Percentiles rank a stretch among this genome's conserved stretches.
Conservation (phyloP, 192 early-diverging fungal genomes). For the Rhizophagus prolifer region DNA sequence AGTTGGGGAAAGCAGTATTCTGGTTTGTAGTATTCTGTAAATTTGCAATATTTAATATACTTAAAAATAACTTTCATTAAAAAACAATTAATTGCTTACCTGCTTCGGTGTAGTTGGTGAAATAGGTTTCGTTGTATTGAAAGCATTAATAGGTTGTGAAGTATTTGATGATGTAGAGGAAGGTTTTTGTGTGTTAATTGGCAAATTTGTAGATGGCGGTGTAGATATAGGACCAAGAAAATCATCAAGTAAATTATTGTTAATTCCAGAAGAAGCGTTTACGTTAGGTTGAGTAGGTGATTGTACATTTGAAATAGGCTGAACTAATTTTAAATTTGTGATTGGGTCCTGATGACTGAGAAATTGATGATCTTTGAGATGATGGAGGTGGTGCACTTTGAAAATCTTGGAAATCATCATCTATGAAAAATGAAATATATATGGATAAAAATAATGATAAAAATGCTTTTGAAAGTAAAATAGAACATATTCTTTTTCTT, state of each 20-base stretch:
- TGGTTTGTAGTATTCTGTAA: neutral
- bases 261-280: neutral
- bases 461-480: conserved; percentile 13
- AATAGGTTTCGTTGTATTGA: conserved; percentile 19
- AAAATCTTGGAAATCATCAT: conserved; percentile 68
- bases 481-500: conserved; percentile 31
- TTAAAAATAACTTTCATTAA: neutral
- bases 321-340: conserved; percentile 28
- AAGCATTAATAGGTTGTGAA: neutral
- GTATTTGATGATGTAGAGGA: conserved; percentile 11
- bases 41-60: neutral
- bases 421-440: conserved; percentile 29
- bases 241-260: conserved; percentile 29
- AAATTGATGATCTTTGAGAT: conserved; percentile 28
- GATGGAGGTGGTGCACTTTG: conserved; percentile 52
- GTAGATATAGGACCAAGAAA: conserved; percentile 21
- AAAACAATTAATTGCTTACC: neutral
- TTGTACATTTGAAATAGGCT: conserved; percentile 3
- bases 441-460: conserved; percentile 18
- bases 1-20: conserved; percentile 23
- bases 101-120: conserved; percentile 19
- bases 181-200: conserved; percentile 16
- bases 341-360: conserved; percentile 29
- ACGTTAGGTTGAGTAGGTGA: neutral
- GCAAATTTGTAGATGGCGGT: conserved; percentile 28